These are phyloP conservation scores for Colletotrichum gloeosporioides DNA, from an alignment of 2,329 filamentous ascomycete species.

Conservation along the genomic window DNA sequence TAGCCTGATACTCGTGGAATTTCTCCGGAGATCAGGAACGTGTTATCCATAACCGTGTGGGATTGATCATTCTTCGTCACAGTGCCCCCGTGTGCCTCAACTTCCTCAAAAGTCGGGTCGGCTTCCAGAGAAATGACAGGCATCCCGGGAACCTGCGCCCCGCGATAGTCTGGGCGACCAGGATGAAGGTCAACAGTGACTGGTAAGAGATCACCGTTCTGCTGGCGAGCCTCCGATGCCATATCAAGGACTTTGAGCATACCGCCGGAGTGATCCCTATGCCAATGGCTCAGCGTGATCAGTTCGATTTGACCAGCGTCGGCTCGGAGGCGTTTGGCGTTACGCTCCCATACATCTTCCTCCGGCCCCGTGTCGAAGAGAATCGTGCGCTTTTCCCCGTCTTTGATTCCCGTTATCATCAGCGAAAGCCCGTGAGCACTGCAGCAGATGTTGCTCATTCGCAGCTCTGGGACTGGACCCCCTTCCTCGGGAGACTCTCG, in stretches of 20 bases:
- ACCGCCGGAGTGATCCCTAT: conserved; percentile 60
- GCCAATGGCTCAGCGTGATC: conserved; percentile 58
- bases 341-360: conserved; percentile 54
- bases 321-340: conserved; percentile 43
- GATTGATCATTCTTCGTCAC: conserved; percentile 41
- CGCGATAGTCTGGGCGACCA: conserved; percentile 54
- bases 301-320: conserved; percentile 34
- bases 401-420: conserved; percentile 53
- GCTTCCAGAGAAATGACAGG: conserved; percentile 53
- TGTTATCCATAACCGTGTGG: conserved; percentile 52
- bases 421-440: conserved; percentile 60
- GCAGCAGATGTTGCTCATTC: conserved; percentile 56
- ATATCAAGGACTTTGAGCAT: conserved; percentile 52
- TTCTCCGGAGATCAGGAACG: conserved; percentile 58
- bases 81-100: conserved; percentile 28
- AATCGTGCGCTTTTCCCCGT: conserved; percentile 46
- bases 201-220: not conserved
- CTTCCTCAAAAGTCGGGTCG: conserved; percentile 55
- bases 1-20: conserved; percentile 56
- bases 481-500: conserved; percentile 38
- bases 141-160: conserved; percentile 35
- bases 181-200: conserved; percentile 57
- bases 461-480: conserved; percentile 47
- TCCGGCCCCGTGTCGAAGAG: conserved; percentile 61
- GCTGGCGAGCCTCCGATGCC: conserved; percentile 43